Percentiles rank a stretch among this genome's conserved stretches.
Conservation (phyloP, 2,329 filamentous ascomycete species). For the Chaetomiaceae sp. region DNA sequence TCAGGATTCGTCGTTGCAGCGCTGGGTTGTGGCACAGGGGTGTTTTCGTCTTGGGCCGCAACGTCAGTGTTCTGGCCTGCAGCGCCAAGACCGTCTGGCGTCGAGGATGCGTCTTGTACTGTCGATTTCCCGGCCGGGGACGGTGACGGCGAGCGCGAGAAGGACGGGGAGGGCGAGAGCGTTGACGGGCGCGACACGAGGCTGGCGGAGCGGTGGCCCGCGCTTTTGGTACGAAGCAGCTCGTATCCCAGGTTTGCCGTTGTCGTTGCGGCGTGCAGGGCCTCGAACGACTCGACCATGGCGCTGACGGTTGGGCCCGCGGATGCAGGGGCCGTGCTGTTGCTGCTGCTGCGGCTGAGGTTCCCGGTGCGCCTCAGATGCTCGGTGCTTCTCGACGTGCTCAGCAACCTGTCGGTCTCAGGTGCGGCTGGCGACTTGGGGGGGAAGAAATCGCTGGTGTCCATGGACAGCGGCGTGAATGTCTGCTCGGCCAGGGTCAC, state of each 20-base stretch:
- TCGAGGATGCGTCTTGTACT: neutral
- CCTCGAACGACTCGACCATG: slow-evolving; percentile 33
- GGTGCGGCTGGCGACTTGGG: slow-evolving; percentile 6
- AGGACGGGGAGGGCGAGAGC: slow-evolving; percentile 20
- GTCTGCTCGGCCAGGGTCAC: slow-evolving; percentile 26
- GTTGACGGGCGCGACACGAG: slow-evolving; percentile 20
- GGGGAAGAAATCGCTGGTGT: slow-evolving; percentile 23
- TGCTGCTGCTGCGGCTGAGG: slow-evolving; percentile 16
- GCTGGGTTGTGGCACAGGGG: slow-evolving; percentile 13
- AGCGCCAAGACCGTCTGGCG: slow-evolving; percentile 15
- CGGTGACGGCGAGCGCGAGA: slow-evolving; percentile 17
- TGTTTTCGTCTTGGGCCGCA: slow-evolving; percentile 13
- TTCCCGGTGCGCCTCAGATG: slow-evolving; percentile 15
- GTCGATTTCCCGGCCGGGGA: neutral
- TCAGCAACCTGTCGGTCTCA: slow-evolving; percentile 11
- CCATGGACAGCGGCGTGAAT: slow-evolving; percentile 33
- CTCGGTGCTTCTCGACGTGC: slow-evolving; percentile 9
- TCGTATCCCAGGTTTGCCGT: slow-evolving; percentile 29
- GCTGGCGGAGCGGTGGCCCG: slow-evolving; percentile 9
- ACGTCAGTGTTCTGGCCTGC: slow-evolving; percentile 3
- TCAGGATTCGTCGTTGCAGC: slow-evolving; percentile 9
- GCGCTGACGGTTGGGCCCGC: slow-evolving; percentile 23
- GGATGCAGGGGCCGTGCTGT: slow-evolving; percentile 17
- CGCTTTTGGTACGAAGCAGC: slow-evolving; percentile 28
- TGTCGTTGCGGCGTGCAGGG: slow-evolving; percentile 29